Percentiles rank a stretch among this genome's conserved stretches.
phyloP scores from a whole-genome alignment of 345 rosid species.

The Conringia planisiliqua region DNA sequence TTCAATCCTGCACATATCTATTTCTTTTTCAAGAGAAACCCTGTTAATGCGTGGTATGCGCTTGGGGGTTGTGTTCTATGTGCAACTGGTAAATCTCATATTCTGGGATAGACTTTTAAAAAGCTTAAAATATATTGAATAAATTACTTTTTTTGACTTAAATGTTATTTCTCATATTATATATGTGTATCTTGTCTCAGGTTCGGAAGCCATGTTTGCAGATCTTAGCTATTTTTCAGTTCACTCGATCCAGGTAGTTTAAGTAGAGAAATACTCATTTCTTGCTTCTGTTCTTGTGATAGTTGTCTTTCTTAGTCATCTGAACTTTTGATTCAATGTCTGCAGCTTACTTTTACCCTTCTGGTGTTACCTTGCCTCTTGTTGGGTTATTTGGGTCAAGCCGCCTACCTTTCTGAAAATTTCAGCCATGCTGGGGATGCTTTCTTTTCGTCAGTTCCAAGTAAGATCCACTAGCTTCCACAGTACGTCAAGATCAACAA shows the following conservation, averaged over 20 bases:
- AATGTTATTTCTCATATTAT: slow-evolving; percentile 6
- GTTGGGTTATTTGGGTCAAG: slow-evolving; percentile 99
- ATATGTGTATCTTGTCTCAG: slow-evolving; percentile 43
- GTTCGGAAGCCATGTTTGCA: slow-evolving; percentile 99
- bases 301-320: slow-evolving; percentile 19
- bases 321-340: slow-evolving; percentile 40
- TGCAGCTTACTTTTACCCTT: slow-evolving; percentile 97
- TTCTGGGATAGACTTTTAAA: not conserved
- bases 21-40: slow-evolving; percentile 81
- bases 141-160: not conserved
- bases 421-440: slow-evolving; percentile 52
- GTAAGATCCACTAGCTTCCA: slow-evolving; percentile 50
- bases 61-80: slow-evolving; percentile 97
- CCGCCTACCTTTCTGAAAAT: slow-evolving; percentile 79
- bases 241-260: slow-evolving; percentile 87
- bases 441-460: slow-evolving; percentile 85
- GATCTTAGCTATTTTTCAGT: slow-evolving; percentile 97
- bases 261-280: slow-evolving; percentile 14
- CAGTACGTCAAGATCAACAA: slow-evolving; percentile 32
- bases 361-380: slow-evolving; percentile 96
- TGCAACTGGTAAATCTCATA: slow-evolving; percentile 72
- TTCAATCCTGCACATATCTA: slow-evolving; percentile 89
- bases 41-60: slow-evolving; percentile 83
- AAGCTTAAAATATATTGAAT: slow-evolving; percentile 6
- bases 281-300: not conserved